Conservation (phyloP, 176 grass and related monocot genomes). For the Carex kokanica region DNA sequence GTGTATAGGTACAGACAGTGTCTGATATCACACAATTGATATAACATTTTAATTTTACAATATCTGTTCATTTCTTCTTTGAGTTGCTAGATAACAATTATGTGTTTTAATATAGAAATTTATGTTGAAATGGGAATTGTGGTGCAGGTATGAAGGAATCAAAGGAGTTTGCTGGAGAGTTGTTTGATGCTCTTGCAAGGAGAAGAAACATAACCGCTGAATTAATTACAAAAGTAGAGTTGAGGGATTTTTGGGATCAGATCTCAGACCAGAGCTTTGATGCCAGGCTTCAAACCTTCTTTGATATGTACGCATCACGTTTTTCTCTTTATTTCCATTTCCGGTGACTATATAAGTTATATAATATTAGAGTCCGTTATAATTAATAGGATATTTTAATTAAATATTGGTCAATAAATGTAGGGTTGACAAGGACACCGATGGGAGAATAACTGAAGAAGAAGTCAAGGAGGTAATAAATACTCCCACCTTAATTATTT, state of each 20-base stretch:
- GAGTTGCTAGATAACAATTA: not conserved
- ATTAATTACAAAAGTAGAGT: conserved; percentile 36
- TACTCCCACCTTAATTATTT: not conserved
- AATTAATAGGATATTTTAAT: not conserved
- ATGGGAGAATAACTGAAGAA: conserved; percentile 46
- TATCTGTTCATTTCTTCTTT: not conserved
- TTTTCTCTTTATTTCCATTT: not conserved
- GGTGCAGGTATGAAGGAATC: conserved; percentile 45
- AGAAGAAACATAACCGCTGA: conserved; percentile 26
- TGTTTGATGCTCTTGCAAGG: conserved; percentile 50
- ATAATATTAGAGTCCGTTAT: not conserved
- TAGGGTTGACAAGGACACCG: conserved; percentile 48
- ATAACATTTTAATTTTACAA: not conserved
- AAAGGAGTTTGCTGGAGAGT: conserved; percentile 42
- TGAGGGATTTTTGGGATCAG: conserved; percentile 51
- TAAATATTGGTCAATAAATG: conserved; percentile 9
- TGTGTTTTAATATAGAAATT: not conserved
- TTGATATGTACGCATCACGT: conserved; percentile 37
- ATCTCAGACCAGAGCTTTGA: conserved; percentile 59
- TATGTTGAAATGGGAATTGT: not conserved
- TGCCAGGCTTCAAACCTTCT: conserved; percentile 46
- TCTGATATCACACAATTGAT: not conserved
- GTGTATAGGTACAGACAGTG: conserved; percentile 36
- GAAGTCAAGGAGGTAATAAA: conserved; percentile 48
- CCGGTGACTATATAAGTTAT: not conserved